phyloP scores from a whole-genome alignment of 352 stramenopile species.

The Saprolegnia diclina region DNA sequence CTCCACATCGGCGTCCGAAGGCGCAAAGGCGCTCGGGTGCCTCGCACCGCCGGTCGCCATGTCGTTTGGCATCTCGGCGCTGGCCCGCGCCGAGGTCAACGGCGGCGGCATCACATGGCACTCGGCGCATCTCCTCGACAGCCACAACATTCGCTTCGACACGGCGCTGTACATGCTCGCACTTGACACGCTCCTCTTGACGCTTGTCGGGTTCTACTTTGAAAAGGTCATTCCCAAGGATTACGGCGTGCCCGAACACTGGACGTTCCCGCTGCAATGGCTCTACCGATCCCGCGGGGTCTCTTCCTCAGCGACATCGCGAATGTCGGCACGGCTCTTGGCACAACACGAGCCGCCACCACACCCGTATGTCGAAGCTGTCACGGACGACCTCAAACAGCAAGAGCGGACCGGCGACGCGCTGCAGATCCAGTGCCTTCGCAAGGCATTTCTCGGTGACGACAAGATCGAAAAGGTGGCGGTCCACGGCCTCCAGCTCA shows the following conservation, averaged over 20 bases:
- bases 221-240: constrained; percentile 90
- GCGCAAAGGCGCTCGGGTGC: constrained; percentile 33
- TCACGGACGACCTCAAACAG: constrained; percentile 18
- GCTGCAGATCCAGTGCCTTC: constrained; percentile 32
- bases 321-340: no score
- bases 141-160: constrained; percentile 50
- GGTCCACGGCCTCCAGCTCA: constrained; percentile 53
- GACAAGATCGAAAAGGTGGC: constrained; percentile 37
- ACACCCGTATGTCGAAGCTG: constrained; percentile 21
- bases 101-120: constrained; percentile 38
- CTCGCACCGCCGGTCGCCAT: constrained; percentile 72
- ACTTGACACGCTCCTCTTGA: constrained; percentile 86
- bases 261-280: constrained; percentile 83
- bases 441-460: constrained; percentile 39
- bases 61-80: constrained; percentile 54
- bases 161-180: constrained; percentile 77
- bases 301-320: no score
- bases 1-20: constrained; percentile 40
- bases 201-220: constrained; percentile 82
- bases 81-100: constrained; percentile 54
- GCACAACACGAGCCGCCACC: not conserved
- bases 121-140: no score
- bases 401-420: constrained; percentile 26
- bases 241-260: constrained; percentile 83
- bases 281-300: no score